phyloP scores from a whole-genome alignment of 1,139 yeast genomes.

The Blastobotrys raffinosifermentans region DNA sequence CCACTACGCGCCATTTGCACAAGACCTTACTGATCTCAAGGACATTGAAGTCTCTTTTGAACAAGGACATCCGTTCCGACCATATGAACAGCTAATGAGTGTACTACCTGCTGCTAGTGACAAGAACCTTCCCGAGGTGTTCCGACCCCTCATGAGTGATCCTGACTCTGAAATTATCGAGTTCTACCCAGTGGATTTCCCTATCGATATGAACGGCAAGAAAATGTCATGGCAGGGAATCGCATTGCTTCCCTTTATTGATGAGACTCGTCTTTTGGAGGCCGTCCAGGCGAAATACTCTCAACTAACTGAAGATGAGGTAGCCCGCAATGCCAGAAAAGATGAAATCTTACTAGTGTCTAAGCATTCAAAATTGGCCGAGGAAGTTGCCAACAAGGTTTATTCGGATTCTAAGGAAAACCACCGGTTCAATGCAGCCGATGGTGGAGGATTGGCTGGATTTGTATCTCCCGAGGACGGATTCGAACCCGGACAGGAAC shows the following conservation, averaged over 20 bases:
- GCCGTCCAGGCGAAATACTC: conserved; percentile 64
- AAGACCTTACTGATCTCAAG: conserved; percentile 61
- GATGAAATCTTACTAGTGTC: conserved; percentile 33
- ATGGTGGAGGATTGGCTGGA: conserved; percentile 63
- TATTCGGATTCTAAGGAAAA: conserved; percentile 24
- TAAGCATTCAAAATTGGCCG: conserved; percentile 22
- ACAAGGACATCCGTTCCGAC: conserved; percentile 76
- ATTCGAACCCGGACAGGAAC: conserved; percentile 43
- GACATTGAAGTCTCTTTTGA: conserved; percentile 58
- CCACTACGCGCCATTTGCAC: conserved; percentile 97
- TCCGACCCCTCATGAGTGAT: conserved; percentile 77
- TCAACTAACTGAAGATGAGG: conserved; percentile 62
- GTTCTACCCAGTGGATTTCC: conserved; percentile 84
- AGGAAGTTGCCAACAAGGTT: conserved; percentile 21
- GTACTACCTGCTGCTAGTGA: conserved; percentile 96
- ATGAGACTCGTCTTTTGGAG: conserved; percentile 62
- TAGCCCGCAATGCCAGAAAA: conserved; percentile 47
- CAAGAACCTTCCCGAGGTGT: conserved; percentile 81
- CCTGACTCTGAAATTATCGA: conserved; percentile 81
- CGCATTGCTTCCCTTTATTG: conserved; percentile 85
- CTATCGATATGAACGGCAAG: conserved; percentile 92
- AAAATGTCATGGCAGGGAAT: conserved; percentile 96
- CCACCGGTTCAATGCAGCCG: conserved; percentile 42
- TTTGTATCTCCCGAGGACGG: conserved; percentile 41
- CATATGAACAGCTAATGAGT: conserved; percentile 95